These are phyloP conservation scores for Suillus plorans DNA, from an alignment of 768 basidiomycete genomes.

Conservation along the genomic window DNA sequence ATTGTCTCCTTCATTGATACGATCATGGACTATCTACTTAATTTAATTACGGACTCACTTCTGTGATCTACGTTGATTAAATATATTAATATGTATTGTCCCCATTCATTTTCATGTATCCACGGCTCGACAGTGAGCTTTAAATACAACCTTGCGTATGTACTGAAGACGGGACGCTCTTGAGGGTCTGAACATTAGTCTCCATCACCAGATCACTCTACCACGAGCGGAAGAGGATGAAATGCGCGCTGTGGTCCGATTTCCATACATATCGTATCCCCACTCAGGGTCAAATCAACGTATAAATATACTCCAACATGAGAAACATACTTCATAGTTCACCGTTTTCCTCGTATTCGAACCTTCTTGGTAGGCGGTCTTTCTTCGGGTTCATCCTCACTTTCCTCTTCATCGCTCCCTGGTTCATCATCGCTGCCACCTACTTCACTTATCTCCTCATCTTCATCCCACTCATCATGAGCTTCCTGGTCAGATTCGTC, in stretches of 20 bases:
- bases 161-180: background rate
- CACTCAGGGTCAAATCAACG: background rate
- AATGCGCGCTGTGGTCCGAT: background rate
- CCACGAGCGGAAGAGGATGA: background rate
- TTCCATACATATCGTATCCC: background rate
- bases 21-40: background rate
- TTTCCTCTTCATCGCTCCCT: constrained; percentile 36
- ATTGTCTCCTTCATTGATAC: background rate
- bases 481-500: constrained; percentile 40
- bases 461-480: constrained; percentile 52
- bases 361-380: constrained; percentile 54
- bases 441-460: constrained; percentile 64
- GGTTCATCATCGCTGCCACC: constrained; percentile 42
- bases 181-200: background rate
- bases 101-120: background rate
- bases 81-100: background rate
- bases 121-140: background rate
- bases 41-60: background rate
- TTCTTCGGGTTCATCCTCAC: constrained; percentile 47
- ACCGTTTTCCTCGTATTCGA: constrained; percentile 50
- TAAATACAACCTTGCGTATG: background rate
- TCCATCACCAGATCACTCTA: background rate
- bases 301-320: background rate
- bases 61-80: background rate
- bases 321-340: constrained; percentile 12